Conservation (phyloP, 2,329 filamentous ascomycete genomes). For the Chrysoporthe puriensis region DNA sequence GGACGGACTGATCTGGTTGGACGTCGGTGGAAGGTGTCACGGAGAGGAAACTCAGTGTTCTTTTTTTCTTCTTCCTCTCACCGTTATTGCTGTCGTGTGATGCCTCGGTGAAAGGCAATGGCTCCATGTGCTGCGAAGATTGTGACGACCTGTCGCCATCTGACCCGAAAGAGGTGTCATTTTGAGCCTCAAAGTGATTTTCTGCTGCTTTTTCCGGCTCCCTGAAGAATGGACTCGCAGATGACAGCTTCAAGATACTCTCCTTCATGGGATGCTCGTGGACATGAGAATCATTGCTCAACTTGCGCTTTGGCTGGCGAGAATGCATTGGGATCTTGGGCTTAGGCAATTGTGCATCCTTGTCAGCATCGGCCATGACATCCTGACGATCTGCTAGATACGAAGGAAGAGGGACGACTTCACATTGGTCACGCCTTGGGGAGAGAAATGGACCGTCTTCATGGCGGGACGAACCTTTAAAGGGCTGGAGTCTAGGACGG, state of each 20-base stretch:
- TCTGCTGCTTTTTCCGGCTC: neutral
- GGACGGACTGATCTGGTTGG: neutral
- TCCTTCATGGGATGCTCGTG: neutral
- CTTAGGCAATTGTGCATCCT: neutral
- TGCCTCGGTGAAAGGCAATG: neutral
- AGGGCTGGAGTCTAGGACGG: neutral
- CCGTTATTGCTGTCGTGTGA: neutral
- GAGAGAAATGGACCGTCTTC: neutral
- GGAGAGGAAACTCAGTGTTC: slow-evolving; percentile 1
- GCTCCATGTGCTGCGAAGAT: neutral
- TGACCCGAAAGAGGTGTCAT: neutral
- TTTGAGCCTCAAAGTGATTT: neutral
- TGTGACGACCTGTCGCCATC: neutral
- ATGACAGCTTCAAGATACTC: slow-evolving; percentile 2
- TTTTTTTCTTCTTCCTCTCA: neutral
- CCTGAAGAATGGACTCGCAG: neutral
- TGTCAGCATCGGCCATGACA: neutral
- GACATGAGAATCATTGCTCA: neutral
- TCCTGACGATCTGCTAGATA: neutral
- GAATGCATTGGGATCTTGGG: too few species aligned
- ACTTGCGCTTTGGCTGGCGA: neutral
- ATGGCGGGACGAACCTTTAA: neutral
- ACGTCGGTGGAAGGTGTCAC: neutral
- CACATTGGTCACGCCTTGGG: neutral
- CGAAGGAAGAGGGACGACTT: neutral